phyloP scores from a whole-genome alignment of 352 stramenopile species.

The Elongisporangium senticosum region DNA sequence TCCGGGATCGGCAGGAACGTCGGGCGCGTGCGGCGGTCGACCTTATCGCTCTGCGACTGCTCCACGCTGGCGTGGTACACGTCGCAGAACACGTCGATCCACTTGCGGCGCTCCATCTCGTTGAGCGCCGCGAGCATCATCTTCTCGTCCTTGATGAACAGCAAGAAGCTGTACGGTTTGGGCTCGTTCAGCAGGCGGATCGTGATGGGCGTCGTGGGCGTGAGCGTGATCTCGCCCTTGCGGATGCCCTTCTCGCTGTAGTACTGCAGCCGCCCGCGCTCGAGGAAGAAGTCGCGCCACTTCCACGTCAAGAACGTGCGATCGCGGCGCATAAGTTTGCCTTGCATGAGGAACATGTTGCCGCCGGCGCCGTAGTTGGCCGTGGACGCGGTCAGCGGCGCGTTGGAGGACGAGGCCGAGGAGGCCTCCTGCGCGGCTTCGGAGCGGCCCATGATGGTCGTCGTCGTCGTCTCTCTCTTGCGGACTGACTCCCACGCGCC shows the following conservation, averaged over 20 bases:
- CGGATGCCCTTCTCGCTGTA: conserved; percentile 69
- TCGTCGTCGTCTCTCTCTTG: neutral
- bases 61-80: conserved; percentile 75
- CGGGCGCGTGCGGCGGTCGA: conserved; percentile 47
- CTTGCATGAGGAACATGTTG: conserved; percentile 42
- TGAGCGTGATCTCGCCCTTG: conserved; percentile 66
- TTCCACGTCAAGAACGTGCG: conserved; percentile 81
- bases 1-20: conserved; percentile 71
- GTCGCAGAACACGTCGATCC: conserved; percentile 76
- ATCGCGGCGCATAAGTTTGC: conserved; percentile 72
- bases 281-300: conserved; percentile 74
- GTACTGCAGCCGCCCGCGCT: conserved; percentile 65
- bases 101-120: conserved; percentile 63
- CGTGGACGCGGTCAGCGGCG: neutral
- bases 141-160: conserved; percentile 81
- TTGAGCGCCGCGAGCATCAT: conserved; percentile 66
- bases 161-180: conserved; percentile 64
- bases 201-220: conserved; percentile 58
- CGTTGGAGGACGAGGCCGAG: conserved; percentile 1
- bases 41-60: conserved; percentile 38
- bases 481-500: neutral
- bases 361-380: conserved; percentile 8
- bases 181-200: conserved; percentile 65
- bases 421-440: conserved; percentile 1
- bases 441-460: neutral